Conservation (phyloP, 345 rosid species). For the Gynandropsis gynandra region DNA sequence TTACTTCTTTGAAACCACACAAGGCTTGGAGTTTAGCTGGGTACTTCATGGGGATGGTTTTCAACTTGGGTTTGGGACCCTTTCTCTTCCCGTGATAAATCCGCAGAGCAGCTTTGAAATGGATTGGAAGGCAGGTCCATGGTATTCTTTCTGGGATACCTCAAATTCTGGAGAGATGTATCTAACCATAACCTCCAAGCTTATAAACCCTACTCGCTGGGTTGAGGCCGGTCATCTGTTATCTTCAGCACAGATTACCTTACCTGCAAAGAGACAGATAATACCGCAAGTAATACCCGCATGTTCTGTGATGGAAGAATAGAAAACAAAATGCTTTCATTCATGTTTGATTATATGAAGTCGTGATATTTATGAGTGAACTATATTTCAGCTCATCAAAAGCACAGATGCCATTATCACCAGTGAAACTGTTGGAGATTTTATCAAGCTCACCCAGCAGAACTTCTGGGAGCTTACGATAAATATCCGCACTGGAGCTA, state of each 20-base stretch:
- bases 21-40: slow-evolving; percentile 74
- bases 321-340: slow-evolving; percentile 1
- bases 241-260: slow-evolving; percentile 68
- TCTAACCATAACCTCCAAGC: slow-evolving; percentile 54
- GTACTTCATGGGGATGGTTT: slow-evolving; percentile 59
- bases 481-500: slow-evolving; percentile 45
- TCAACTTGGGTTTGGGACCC: slow-evolving; percentile 61
- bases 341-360: slow-evolving; percentile 8
- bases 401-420: slow-evolving; percentile 33
- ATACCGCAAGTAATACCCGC: slow-evolving; percentile 51
- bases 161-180: slow-evolving; percentile 55
- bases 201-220: slow-evolving; percentile 56
- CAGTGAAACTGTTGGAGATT: slow-evolving; percentile 48
- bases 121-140: slow-evolving; percentile 71
- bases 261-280: slow-evolving; percentile 52
- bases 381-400: slow-evolving; percentile 46
- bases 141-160: slow-evolving; percentile 69
- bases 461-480: slow-evolving; percentile 65
- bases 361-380: slow-evolving; percentile 12
- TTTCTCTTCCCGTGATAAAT: slow-evolving; percentile 52
- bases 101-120: slow-evolving; percentile 63
- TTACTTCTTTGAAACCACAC: slow-evolving; percentile 58
- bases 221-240: slow-evolving; percentile 75
- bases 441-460: slow-evolving; percentile 44
- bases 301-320: slow-evolving; percentile 7